Base-by-base conservation (phyloP, 2,329 filamentous ascomycete genomes). In the Escovopsis sp. region DNA sequence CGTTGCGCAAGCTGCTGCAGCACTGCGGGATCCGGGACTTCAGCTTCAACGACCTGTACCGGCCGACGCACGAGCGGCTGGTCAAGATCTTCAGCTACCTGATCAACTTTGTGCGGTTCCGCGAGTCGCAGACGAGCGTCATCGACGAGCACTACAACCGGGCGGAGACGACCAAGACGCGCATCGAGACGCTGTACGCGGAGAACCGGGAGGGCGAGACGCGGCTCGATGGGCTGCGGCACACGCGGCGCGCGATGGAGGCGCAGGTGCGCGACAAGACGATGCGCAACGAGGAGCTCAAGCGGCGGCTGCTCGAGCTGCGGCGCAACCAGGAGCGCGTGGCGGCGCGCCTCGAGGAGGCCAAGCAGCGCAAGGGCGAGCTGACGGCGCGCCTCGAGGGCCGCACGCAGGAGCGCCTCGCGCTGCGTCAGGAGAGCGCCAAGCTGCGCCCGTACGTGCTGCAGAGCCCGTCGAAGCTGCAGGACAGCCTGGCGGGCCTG, bases 41-140 rank as follows among this genome's bases (percentile, higher is more conserved):
- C 55, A 86, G 83, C 33, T 94, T 96, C 63, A 80, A 80, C 46
- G 91, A 98, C 60, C 69, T 98, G 6, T 89, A 93, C 59, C 83
- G 82, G 59, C 91, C 91, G 12, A 94, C 86, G 1, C 85, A 93
- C 57, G 82, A 85, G 45, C 83, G 91, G 37, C 73, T 96, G 12
- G 82, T 89, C 55, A 94, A 91, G 66, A 93, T 96, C 55, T 91
- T 98, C 60, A 94, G 85, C 50, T 95, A 95, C 63, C 76, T 96
- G 49, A 98, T 98, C 69, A 98, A 98, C 65, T 98, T 98, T 63
- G 88, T 96, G 51, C 80, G 91, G 42, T 98, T 96, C 65, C 83
- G 91, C 53, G 88, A 95, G 65, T 87, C 82, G 48, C 89, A 96
- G 62, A 93, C 87, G 1, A 69, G 70, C 34, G 78, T 91, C 28